Evolutionary conservation across 2,329 filamentous ascomycete species (phyloP), one percentile per base, ranked within the genome.

Genomic region (Colletotrichum brevisporum): DNA sequence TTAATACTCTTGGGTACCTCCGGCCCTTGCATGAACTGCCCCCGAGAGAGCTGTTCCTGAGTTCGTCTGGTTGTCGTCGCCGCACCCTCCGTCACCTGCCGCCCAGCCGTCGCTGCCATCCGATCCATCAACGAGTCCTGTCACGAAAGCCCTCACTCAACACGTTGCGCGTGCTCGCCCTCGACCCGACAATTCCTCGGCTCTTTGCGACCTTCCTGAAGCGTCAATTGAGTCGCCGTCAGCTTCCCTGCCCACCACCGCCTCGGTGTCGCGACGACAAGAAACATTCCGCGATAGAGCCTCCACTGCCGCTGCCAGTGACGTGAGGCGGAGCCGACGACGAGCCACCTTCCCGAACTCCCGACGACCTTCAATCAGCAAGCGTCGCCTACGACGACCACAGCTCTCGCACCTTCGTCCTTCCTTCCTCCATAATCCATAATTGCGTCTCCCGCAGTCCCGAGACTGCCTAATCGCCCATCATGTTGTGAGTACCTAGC

Each of bases 401-500:
- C 21, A 24, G 63, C 47, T 31, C 59, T 50, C 16, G 26, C 41
- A 52, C 39, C 26, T 8, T 10, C 31, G 31, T 36, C 31, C 31
- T 36, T 36, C 31, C 43, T 9, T 16, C n/a, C 26, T 9, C 16
- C 39, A 12, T 50, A 54, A 48, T 48, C 43, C 45, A 16, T 41
- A 56, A 55, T 61, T 47, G 56, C 41, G 55, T 6, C n/a, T 5
- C 16, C n/a, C 9, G 21, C 27, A 26, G 24, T 47, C 67, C 18
- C 43, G 45, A 48, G 18, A 31, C n/a, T 6, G 39, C 36, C 39
- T 48, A 55, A 56, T 47, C 57, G 56, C 60, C 65, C 59, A 47
- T 31, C 64, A 71, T 71, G 69, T 71, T 71, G 69, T 71, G 50
- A 59, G 69, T 71, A n/a, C n/a, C n/a, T n/a, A 47, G 36, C 47